Percentiles rank a stretch among this genome's conserved stretches.
These are phyloP conservation scores for Daedaleopsis nitida DNA, from an alignment of 768 basidiomycete species.

Conservation along the genomic window DNA sequence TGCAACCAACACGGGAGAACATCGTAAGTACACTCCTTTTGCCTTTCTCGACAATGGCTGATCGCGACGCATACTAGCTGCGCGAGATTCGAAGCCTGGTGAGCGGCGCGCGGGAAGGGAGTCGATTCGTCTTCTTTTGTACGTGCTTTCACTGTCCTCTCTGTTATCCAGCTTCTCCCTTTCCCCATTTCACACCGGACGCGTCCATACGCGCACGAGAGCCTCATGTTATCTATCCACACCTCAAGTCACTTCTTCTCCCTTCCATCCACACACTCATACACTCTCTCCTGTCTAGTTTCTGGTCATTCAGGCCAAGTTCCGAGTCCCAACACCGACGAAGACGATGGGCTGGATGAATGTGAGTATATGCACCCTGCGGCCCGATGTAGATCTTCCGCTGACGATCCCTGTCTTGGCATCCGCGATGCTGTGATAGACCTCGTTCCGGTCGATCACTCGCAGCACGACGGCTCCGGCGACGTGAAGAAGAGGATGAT, in stretches of 20 bases:
- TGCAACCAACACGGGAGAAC: conserved; percentile 17
- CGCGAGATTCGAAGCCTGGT: conserved; percentile 15
- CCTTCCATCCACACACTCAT: not conserved
- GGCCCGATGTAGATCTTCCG: not conserved
- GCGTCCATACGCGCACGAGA: too few relatives aligned
- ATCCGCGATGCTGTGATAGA: conserved; percentile 13
- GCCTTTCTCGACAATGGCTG: not conserved
- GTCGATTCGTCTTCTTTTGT: conserved; percentile 21
- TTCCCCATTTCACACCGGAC: too few relatives aligned
- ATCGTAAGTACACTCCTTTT: conserved; percentile 11
- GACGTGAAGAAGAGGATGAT: not conserved
- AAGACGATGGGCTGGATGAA: conserved; percentile 31
- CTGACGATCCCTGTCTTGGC: not conserved
- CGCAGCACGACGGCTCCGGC: conserved; percentile 15
- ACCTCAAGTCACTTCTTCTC: not conserved
- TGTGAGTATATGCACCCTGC: conserved; percentile 10
- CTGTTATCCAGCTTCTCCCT: not conserved
- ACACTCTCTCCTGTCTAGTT: conserved; percentile 10
- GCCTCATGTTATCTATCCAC: too few relatives aligned
- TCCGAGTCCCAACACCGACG: conserved; percentile 6
- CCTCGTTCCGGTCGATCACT: conserved; percentile 13
- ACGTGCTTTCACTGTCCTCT: not conserved
- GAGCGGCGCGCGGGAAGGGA: conserved; percentile 12
- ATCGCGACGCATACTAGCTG: not conserved
- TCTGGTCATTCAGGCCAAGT: conserved; percentile 29